Base-by-base conservation (phyloP, 2,329 filamentous ascomycete genomes). In the Gyromitra esculenta region DNA sequence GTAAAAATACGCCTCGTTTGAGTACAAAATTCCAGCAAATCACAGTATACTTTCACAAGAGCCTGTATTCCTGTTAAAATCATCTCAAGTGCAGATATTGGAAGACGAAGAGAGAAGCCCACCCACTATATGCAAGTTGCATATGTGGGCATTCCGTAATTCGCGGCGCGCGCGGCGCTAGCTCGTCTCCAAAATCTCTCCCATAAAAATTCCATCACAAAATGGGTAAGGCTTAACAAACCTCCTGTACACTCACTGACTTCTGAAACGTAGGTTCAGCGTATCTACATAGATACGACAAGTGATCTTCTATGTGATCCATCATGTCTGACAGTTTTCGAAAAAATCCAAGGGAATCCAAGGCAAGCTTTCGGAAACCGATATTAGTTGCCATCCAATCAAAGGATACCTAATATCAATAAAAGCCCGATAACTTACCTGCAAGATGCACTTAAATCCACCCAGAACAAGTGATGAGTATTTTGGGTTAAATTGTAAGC, bases 281-380 rank as follows among this genome's bases (percentile, higher is more conserved):
- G 8, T 73, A 73, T 60, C 60, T 67, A 9, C 48, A 73, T 8
- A 73, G 52, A 43, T 66, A 66, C 2, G 70, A 73, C 13, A 73
- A 13, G 15, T 73, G 54, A 35, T 73, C n/a, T n/a, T 59, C 69
- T 13, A 66, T 18, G 3, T 35, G 37, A 39, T 66, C 69, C 50
- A 73, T 59, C 62, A 67, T 66, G 15, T 25, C 37, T 41, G 70
- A 18, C 6, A 73, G 15, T 13, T 35, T 73, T 15, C 62, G 48
- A 11, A 67, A 73, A 15, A 62, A 62, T 25, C 57, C 9, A 62
- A 62, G 25, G 13, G 43, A 62, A 5, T 37, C n/a, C 57, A 62
- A 13, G 25, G 57, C 35, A 5, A 62, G 57, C 57, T 62, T 1
- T 21, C 21, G 25, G 25, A 2, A 43, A 8, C 9, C 13, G 8